phyloP scores from a whole-genome alignment of 768 basidiomycete genomes.

The Rhizopogon salebrosus region DNA sequence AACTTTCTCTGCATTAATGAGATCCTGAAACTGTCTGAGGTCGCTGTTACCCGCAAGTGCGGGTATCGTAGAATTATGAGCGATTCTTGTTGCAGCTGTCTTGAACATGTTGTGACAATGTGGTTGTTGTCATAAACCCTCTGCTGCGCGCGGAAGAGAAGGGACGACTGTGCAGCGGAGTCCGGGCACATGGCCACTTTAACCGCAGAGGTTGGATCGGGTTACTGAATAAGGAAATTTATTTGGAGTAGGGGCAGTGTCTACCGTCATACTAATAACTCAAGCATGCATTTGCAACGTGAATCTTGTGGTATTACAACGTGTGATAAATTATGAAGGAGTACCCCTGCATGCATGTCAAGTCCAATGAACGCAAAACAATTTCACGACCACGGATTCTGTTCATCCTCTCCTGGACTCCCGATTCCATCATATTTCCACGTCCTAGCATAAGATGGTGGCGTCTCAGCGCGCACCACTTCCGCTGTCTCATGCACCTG shows the following conservation, averaged over 20 bases:
- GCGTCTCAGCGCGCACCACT: conserved; percentile 13
- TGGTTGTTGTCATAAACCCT: background rate
- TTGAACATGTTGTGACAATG: conserved; percentile 54
- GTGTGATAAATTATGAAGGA: background rate
- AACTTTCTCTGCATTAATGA: conserved; percentile 85
- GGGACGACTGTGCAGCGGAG: background rate
- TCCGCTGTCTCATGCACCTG: conserved; percentile 5
- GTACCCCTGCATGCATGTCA: background rate
- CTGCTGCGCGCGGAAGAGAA: background rate
- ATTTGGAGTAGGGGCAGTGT: too few species aligned
- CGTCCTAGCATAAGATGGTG: conserved; percentile 11
- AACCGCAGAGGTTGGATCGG: too few species aligned
- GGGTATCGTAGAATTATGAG: conserved; percentile 84
- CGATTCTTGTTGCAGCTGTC: conserved; percentile 74
- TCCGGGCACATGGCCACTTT: background rate
- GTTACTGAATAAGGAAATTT: too few species aligned
- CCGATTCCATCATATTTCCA: conserved; percentile 8
- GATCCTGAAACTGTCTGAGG: conserved; percentile 75
- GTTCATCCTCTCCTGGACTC: conserved; percentile 13
- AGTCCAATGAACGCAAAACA: background rate
- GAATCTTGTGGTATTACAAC: background rate
- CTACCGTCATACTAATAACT: too few species aligned
- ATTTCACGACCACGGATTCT: conserved; percentile 22
- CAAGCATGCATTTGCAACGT: too few species aligned
- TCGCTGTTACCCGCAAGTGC: conserved; percentile 70